Evolutionary conservation across 179 eudicot species (phyloP).

Genomic region (Spinacia oleracea): DNA sequence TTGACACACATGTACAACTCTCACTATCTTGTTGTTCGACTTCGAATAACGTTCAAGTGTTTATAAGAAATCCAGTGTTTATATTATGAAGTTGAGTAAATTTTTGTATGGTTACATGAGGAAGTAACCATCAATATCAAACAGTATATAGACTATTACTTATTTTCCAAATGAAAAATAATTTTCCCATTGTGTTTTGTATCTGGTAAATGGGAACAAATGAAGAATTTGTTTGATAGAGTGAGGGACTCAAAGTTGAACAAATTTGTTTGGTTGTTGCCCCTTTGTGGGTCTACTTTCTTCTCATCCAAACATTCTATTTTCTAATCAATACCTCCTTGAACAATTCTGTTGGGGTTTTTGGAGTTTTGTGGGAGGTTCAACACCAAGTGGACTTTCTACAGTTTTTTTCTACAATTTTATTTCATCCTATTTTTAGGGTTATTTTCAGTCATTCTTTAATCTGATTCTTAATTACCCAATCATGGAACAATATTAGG

Average conservation of each 20-base stretch:
- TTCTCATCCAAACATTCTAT: constrained; percentile 25
- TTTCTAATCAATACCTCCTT: constrained; percentile 19
- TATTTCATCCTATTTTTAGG: not conserved
- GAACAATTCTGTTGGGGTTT: constrained; percentile 2
- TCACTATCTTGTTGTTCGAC: too few relatives aligned
- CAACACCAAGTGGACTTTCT: not conserved
- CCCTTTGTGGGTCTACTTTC: constrained; percentile 23
- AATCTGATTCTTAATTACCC: constrained; percentile 8
- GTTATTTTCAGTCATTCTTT: not conserved
- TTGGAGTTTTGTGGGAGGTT: not conserved
- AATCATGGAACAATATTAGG: constrained; percentile 1
- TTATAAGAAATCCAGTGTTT: not conserved
- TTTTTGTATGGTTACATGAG: constrained; percentile 25
- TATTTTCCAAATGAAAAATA: not conserved
- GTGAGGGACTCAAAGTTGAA: constrained; percentile 23
- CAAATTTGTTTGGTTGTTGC: constrained; percentile 19
- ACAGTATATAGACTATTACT: too few relatives aligned
- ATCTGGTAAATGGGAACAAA: constrained; percentile 19
- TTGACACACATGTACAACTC: too few relatives aligned
- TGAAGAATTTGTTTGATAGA: constrained; percentile 7
- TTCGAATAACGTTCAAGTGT: not conserved
- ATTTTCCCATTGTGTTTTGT: constrained; percentile 8
- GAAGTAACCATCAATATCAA: constrained; percentile 23
- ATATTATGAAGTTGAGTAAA: not conserved
- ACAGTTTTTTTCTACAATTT: not conserved